A percentile compares a stretch with the other conserved stretches of the same genome.
phyloP scores from a whole-genome alignment of 2,329 filamentous ascomycete species.

The Fusarium mangiferae region DNA sequence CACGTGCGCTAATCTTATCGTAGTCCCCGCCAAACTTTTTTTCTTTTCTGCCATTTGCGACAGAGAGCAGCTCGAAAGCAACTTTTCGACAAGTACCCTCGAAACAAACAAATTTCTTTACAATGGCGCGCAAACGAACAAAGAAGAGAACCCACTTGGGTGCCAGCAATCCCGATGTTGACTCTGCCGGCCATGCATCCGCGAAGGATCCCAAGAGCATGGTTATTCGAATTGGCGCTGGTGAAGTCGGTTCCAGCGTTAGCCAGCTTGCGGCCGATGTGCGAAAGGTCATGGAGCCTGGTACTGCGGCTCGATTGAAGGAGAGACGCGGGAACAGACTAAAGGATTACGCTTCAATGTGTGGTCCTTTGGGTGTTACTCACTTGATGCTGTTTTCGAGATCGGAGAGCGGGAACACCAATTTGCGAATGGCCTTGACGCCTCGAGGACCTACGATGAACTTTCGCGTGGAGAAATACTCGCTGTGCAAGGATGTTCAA shows the following conservation, averaged over 20 bases:
- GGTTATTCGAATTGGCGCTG: constrained; percentile 96
- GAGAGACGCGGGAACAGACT: constrained; percentile 89
- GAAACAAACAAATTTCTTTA: constrained; percentile 26
- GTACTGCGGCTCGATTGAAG: constrained; percentile 88
- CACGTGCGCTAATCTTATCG: constrained; percentile 50
- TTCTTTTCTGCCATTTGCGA: constrained; percentile 46
- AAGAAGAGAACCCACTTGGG: constrained; percentile 91
- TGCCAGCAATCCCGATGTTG: constrained; percentile 68
- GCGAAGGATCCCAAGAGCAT: constrained; percentile 88
- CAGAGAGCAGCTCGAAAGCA: constrained; percentile 9
- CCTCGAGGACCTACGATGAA: constrained; percentile 92
- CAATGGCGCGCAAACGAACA: constrained; percentile 81
- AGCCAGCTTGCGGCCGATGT: constrained; percentile 93
- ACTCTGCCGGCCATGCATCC: constrained; percentile 68
- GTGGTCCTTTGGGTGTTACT: constrained; percentile 89
- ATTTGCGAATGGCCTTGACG: constrained; percentile 86
- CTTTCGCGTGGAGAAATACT: constrained; percentile 95
- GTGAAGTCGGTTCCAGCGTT: constrained; percentile 90
- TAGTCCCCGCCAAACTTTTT: constrained; percentile 47
- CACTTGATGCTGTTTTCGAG: constrained; percentile 94
- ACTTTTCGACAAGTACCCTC: constrained; percentile 17
- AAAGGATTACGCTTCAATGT: constrained; percentile 95
- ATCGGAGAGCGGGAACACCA: constrained; percentile 90
- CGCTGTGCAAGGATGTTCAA: constrained; percentile 89
- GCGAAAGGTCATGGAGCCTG: constrained; percentile 93